Conservation (phyloP, 441 rosid genomes). For the Populus hybrid region DNA sequence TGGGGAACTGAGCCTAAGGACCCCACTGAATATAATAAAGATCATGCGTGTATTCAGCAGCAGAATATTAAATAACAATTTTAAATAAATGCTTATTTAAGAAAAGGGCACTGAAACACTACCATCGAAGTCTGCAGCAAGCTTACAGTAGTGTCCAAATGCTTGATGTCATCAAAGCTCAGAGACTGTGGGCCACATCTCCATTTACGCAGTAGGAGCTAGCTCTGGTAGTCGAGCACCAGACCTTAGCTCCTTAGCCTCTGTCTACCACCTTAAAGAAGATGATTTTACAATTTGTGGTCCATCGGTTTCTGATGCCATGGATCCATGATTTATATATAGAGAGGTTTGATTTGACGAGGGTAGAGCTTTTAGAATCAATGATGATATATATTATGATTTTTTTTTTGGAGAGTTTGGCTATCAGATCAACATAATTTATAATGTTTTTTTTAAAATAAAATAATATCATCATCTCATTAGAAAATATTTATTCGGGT, state of each 20-base stretch:
- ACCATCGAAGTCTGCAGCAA: slow-evolving; percentile 4
- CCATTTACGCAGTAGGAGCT: background rate
- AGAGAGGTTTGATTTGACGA: background rate
- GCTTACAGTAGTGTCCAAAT: background rate
- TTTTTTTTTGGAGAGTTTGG: too few relatives aligned
- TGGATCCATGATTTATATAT: background rate
- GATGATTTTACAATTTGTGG: too few relatives aligned
- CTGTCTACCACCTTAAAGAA: too few relatives aligned
- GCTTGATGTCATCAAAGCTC: slow-evolving; percentile 12
- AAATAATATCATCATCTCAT: too few relatives aligned
- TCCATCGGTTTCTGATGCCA: background rate
- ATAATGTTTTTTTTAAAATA: too few relatives aligned
- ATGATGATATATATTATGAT: too few relatives aligned
- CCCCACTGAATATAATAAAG: background rate
- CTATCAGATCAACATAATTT: too few relatives aligned
- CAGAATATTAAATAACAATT: background rate
- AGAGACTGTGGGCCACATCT: background rate
- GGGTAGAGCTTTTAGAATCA: too few relatives aligned
- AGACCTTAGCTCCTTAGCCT: background rate
- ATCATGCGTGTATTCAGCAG: background rate
- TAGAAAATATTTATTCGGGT: too few relatives aligned
- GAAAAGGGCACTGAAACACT: slow-evolving; percentile 4
- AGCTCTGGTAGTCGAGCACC: background rate
- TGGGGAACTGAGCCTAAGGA: background rate
- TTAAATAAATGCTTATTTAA: background rate